Percentiles rank a stretch among this genome's conserved stretches.
Conservation (phyloP, 202 grass and related monocot genomes). For the Panicum hallii region DNA sequence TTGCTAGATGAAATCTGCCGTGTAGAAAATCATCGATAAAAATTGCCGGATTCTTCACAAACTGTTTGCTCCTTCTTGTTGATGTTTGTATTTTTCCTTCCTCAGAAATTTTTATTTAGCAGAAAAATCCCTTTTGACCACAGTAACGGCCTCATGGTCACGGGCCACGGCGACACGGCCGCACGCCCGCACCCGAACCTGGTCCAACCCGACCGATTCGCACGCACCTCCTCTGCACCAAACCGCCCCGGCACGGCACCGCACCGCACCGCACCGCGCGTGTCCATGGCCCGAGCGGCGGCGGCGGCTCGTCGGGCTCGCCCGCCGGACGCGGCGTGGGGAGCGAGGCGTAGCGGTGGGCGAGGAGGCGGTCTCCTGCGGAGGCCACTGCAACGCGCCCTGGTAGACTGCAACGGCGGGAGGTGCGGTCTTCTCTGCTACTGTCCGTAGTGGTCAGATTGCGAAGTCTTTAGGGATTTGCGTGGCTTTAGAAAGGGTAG, state of each 20-base stretch:
- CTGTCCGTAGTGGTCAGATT: slow-evolving; percentile 20
- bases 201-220: slow-evolving; percentile 38
- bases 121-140: neutral
- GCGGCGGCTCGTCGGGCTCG: slow-evolving; percentile 5
- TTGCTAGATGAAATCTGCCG: neutral
- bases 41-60: neutral
- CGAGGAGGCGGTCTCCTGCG: neutral
- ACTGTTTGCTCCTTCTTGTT: too few species aligned
- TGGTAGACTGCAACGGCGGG: slow-evolving; percentile 16
- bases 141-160: neutral
- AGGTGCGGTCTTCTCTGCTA: slow-evolving; percentile 28
- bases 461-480: neutral
- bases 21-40: neutral
- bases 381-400: neutral
- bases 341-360: neutral
- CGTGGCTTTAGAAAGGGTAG: neutral
- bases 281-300: neutral
- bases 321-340: neutral
- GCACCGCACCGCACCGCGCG: neutral
- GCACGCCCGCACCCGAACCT: neutral
- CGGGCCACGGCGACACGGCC: neutral
- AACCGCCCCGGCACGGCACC: neutral
- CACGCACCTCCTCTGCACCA: neutral
- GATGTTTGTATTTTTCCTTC: neutral
- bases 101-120: neutral